Conservation (phyloP, 2,329 filamentous ascomycete species). For the Tolypocladium ovalisporum region DNA sequence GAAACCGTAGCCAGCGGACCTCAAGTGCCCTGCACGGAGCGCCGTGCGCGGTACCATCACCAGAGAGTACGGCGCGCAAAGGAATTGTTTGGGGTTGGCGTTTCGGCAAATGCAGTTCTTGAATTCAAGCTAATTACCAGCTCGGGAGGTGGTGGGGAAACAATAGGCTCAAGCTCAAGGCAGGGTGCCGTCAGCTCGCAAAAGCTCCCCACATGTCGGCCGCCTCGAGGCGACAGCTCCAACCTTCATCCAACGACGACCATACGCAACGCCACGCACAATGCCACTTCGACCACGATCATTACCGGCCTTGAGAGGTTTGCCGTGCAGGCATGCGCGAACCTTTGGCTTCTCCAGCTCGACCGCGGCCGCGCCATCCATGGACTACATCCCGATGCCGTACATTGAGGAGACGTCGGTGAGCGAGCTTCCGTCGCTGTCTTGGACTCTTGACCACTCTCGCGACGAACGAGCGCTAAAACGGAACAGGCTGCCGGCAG, state of each 20-base stretch:
- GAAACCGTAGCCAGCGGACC: neutral
- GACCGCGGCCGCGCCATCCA: slow-evolving; percentile 15
- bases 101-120: neutral
- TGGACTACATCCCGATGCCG: slow-evolving; percentile 41
- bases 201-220: neutral
- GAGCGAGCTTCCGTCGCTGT: slow-evolving; percentile 13
- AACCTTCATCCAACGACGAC: neutral
- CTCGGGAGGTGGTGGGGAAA: neutral
- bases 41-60: slow-evolving; percentile 17
- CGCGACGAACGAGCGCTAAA: slow-evolving; percentile 12
- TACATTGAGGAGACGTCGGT: slow-evolving; percentile 41
- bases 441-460: too few relatives aligned
- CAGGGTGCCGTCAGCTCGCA: neutral
- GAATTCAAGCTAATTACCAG: neutral
- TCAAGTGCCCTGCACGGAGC: slow-evolving; percentile 7
- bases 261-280: neutral
- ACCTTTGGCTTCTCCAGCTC: slow-evolving; percentile 31
- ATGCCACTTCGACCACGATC: slow-evolving; percentile 21
- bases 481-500: slow-evolving; percentile 57
- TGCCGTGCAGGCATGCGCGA: slow-evolving; percentile 24
- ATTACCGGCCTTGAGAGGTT: slow-evolving; percentile 20
- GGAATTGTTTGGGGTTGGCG: slow-evolving; percentile 6
- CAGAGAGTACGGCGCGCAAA: slow-evolving; percentile 3
- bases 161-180: neutral
- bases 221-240: neutral